Percentiles rank a stretch among this genome's conserved stretches.
These are phyloP conservation scores for Nitzschia putrida DNA, from an alignment of 108 stramenopile genomes.

Conservation along the genomic window DNA sequence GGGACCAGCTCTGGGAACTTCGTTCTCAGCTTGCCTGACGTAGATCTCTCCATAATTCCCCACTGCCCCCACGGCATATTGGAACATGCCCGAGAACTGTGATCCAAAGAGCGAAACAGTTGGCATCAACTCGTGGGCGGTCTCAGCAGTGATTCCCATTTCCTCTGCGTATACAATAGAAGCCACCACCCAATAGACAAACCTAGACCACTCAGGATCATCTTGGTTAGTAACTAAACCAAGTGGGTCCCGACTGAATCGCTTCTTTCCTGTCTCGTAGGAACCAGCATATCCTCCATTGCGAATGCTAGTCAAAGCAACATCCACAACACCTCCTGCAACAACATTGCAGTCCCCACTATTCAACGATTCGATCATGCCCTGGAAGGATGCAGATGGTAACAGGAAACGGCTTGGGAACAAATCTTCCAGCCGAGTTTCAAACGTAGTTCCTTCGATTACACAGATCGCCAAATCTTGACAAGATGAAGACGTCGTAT, in stretches of 20 bases:
- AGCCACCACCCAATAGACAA: conserved; percentile 50
- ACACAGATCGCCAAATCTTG: conserved; percentile 37
- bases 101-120: conserved; percentile 40
- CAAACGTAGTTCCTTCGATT: conserved; percentile 32
- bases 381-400: background rate
- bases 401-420: conserved; percentile 31
- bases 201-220: conserved; percentile 50
- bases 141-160: conserved; percentile 29
- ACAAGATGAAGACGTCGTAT: conserved; percentile 20
- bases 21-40: conserved; percentile 6
- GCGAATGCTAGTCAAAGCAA: conserved; percentile 11
- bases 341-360: conserved; percentile 34
- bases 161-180: conserved; percentile 54
- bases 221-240: conserved; percentile 47
- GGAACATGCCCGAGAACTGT: conserved; percentile 11
- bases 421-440: conserved; percentile 8
- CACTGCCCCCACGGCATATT: conserved; percentile 15
- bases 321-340: conserved; percentile 25
- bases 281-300: conserved; percentile 20
- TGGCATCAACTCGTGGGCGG: conserved; percentile 28
- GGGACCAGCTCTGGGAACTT: conserved; percentile 24
- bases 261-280: conserved; percentile 27
- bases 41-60: conserved; percentile 45
- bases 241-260: conserved; percentile 38
- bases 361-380: conserved; percentile 10